Percentiles rank a stretch among this genome's conserved stretches.
These are phyloP conservation scores for Bruguiera hainesii DNA, from an alignment of 441 rosid species.

Conservation along the genomic window DNA sequence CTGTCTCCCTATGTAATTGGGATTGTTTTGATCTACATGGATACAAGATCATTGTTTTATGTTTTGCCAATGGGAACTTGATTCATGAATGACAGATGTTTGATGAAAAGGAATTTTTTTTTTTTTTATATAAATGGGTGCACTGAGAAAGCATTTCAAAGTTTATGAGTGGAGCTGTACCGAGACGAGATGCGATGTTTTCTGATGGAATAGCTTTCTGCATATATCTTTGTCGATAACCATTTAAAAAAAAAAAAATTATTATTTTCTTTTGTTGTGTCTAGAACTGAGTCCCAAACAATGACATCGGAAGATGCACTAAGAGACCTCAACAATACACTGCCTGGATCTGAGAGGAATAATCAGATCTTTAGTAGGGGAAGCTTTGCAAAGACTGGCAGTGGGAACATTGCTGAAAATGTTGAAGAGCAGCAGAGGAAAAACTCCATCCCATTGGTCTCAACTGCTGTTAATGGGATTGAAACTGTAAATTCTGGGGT, in stretches of 20 bases:
- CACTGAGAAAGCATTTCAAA: no score
- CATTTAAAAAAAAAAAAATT: neutral
- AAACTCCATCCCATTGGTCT: conserved; percentile 24
- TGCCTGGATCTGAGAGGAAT: conserved; percentile 52
- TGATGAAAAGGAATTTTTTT: neutral
- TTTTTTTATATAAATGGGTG: neutral
- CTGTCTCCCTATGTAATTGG: neutral
- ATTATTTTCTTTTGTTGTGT: neutral
- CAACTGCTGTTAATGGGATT: conserved; percentile 37
- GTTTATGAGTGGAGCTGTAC: no score
- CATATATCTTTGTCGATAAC: neutral
- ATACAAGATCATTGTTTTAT: neutral
- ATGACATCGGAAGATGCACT: conserved; percentile 67
- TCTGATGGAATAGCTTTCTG: neutral
- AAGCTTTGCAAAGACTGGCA: conserved; percentile 42
- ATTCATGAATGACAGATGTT: neutral
- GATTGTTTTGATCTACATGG: conserved; percentile 3
- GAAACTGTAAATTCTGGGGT: conserved; percentile 38
- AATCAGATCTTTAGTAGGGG: conserved; percentile 46
- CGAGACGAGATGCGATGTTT: no score
- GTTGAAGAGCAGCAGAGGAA: conserved; percentile 41
- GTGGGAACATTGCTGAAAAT: conserved; percentile 48
- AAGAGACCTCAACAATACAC: conserved; percentile 57
- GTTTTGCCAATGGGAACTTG: neutral
- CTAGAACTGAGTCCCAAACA: conserved; percentile 17